Evolutionary conservation across 768 basidiomycete species (phyloP).

Genomic region (Tephrocybe sp.): DNA sequence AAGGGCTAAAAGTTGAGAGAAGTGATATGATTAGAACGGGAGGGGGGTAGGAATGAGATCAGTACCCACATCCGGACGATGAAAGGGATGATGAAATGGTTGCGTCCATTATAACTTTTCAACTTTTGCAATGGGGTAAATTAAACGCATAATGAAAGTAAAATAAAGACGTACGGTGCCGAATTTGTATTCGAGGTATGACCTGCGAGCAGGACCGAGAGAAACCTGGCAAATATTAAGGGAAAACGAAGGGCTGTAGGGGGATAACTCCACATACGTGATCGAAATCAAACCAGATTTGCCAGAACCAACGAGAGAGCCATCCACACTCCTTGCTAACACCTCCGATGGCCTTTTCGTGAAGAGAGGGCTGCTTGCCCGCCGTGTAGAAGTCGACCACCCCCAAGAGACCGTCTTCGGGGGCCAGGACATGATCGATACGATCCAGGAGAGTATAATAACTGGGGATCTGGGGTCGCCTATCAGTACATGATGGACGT

Average conservation of each 20-base stretch:
- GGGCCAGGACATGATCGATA: conserved; percentile 60
- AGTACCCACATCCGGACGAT: conserved; percentile 54
- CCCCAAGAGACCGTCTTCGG: conserved; percentile 54
- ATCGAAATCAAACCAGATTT: conserved; percentile 65
- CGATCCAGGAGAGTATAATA: conserved; percentile 68
- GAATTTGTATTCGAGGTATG: conserved; percentile 78
- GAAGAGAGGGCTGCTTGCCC: conserved; percentile 49
- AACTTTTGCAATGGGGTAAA: conserved; percentile 28
- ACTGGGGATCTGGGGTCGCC: conserved; percentile 45
- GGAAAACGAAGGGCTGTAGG: background rate
- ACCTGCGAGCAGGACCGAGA: conserved; percentile 54
- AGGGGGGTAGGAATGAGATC: background rate
- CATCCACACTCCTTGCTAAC: conserved; percentile 58
- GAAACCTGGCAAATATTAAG: conserved; percentile 32
- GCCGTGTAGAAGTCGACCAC: conserved; percentile 78
- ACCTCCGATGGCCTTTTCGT: conserved; percentile 63
- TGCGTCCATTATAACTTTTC: conserved; percentile 72
- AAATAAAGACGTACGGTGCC: conserved; percentile 49
- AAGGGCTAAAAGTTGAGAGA: conserved; percentile 45
- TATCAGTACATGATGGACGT: background rate
- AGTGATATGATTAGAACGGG: background rate
- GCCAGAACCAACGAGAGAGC: conserved; percentile 77
- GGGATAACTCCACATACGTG: conserved; percentile 31
- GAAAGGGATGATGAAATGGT: conserved; percentile 65
- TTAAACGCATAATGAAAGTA: background rate